Base-by-base conservation (phyloP, 73 alveolate species). In the Tetrahymena borealis region DNA sequence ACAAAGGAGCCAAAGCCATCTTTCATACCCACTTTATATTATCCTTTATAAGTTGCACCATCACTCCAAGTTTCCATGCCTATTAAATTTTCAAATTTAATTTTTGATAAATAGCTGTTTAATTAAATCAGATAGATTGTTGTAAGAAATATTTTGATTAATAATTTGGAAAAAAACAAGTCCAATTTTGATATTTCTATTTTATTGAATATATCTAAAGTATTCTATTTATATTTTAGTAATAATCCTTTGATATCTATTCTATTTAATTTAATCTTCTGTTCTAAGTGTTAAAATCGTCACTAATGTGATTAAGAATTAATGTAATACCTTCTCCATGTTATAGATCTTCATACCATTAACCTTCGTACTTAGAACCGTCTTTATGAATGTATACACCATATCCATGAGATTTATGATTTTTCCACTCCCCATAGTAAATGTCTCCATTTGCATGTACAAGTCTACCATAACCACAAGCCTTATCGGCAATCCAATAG, bases 21-120 rank as follows among this genome's bases (percentile, higher is more conserved):
- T 40, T 96, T 96, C 91, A 95, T 95, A 15, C 99, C 99, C 24
- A 41, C 42, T 37, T 78, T 78, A 93, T 91, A 95, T 92, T 96
- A 96, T 5, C 98, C 98, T 92, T 92, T 78, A 94, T 94, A 95
- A 42, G 90, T 39, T 0, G 98, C 97, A 8, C 97, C 95, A 93
- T 96, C 98, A 60, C 94, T 94, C 98, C 98, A 95, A 20, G 91
- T 94, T 90, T 96, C 98, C 37, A 93, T 90, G 16, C 98, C 98
- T 93, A 60, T 91, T 18, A 77, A 33, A 90, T 95, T 96, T 91
- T 93, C 43, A 39, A 39, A 39, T 9, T 39, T 39, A 39, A 39
- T 9, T 9, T 39, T 94, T 4, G 41, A 38, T 39, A 9, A 12
- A 9, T 9, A 39, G 43, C 7, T 39, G 7, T 39, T 39, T 12